Conservation (phyloP, 2,329 filamentous ascomycete species). For the Venturia effusa region DNA sequence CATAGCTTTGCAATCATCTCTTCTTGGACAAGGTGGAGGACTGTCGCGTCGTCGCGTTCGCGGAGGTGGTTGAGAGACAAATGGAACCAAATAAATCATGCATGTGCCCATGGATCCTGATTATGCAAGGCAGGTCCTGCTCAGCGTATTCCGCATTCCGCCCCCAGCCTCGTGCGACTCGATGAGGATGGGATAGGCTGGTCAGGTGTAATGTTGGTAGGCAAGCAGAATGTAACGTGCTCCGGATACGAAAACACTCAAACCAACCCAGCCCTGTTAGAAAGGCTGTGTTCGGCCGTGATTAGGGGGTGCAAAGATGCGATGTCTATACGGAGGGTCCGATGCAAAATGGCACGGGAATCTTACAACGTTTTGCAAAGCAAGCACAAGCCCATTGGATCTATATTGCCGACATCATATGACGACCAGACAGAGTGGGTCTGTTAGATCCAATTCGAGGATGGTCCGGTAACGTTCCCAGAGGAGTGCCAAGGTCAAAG, state of each 20-base stretch:
- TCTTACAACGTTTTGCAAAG: not conserved
- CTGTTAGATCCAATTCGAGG: not conserved
- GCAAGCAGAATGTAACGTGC: not conserved
- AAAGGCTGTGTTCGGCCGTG: not conserved
- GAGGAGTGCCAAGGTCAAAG: not conserved
- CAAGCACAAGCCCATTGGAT: not conserved
- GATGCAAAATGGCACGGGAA: not conserved
- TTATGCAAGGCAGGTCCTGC: constrained; percentile 3
- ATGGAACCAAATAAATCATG: not conserved
- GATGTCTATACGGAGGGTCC: not conserved
- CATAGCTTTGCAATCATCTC: not conserved
- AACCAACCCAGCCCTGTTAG: not conserved
- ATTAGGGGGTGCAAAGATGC: not conserved
- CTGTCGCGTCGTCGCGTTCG: not conserved
- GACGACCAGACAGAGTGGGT: not conserved
- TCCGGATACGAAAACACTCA: not conserved
- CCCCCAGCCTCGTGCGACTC: not conserved
- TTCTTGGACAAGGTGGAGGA: not conserved
- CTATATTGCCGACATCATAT: not conserved
- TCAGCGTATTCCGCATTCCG: not conserved
- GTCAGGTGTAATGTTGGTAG: not conserved
- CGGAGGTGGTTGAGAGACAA: not conserved
- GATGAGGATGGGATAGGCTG: not conserved
- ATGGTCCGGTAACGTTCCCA: not conserved
- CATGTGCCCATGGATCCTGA: not conserved